These are phyloP conservation scores for Polymyxa betae DNA, from an alignment of 208 protist genomes.

Conservation along the genomic window DNA sequence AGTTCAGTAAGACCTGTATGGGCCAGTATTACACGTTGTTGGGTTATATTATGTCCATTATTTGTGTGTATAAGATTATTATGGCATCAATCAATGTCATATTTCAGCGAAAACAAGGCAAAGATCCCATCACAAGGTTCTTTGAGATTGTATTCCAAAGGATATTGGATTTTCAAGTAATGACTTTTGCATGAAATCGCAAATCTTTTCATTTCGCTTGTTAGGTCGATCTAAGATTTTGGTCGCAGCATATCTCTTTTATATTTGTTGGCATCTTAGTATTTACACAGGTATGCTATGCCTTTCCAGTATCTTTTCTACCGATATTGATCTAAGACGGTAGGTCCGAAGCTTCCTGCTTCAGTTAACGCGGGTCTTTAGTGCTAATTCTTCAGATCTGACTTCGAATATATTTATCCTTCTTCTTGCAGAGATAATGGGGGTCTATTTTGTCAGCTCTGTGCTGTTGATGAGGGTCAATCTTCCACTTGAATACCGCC, in stretches of 20 bases:
- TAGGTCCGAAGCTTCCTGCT: slow-evolving; percentile 49
- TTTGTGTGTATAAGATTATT: slow-evolving; percentile 33
- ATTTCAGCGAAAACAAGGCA: not conserved
- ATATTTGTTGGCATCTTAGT: slow-evolving; percentile 13
- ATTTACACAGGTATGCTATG: slow-evolving; percentile 2
- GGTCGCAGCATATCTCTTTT: slow-evolving; percentile 40
- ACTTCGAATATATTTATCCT: slow-evolving; percentile 26
- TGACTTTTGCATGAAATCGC: too few species aligned
- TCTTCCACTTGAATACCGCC: slow-evolving; percentile 72
- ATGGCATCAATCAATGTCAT: slow-evolving; percentile 39
- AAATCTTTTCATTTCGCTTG: too few species aligned
- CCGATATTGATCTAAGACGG: too few species aligned
- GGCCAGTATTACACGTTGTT: not conserved
- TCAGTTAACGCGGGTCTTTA: not conserved
- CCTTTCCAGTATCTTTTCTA: too few species aligned
- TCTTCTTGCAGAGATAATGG: slow-evolving; percentile 66
- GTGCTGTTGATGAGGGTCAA: slow-evolving; percentile 77
- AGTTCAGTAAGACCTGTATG: not conserved
- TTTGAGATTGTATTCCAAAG: slow-evolving; percentile 3
- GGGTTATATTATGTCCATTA: slow-evolving; percentile 29
- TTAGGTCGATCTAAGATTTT: slow-evolving; percentile 11
- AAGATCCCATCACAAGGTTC: not conserved
- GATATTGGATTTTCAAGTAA: not conserved
- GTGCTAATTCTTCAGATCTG: not conserved
- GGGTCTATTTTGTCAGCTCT: slow-evolving; percentile 78